These are phyloP conservation scores for Jasminum sambac DNA, from an alignment of 257 asterid genomes.

Conservation along the genomic window DNA sequence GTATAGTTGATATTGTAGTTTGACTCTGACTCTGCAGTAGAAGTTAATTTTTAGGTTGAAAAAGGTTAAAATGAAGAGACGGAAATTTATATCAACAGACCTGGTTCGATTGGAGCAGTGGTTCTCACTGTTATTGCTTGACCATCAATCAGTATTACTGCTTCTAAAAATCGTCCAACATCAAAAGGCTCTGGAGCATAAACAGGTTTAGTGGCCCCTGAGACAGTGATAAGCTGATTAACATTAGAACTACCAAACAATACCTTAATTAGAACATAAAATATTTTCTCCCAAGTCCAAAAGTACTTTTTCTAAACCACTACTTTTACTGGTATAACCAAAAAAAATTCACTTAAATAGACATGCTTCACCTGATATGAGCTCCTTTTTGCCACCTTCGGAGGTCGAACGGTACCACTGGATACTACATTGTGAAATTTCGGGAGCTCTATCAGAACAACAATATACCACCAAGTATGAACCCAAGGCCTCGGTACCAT, in stretches of 20 bases:
- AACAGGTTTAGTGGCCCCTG: slow-evolving; percentile 84
- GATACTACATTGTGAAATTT: slow-evolving; percentile 58
- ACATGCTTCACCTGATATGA: slow-evolving; percentile 62
- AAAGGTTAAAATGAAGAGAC: background rate
- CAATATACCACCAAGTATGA: slow-evolving; percentile 63
- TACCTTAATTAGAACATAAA: background rate
- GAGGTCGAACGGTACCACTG: slow-evolving; percentile 80
- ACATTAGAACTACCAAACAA: background rate
- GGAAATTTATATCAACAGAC: slow-evolving; percentile 37
- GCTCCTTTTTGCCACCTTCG: slow-evolving; percentile 69
- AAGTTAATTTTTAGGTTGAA: too few species aligned
- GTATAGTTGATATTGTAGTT: too few species aligned
- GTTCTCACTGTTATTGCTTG: slow-evolving; percentile 54
- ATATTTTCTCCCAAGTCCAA: background rate
- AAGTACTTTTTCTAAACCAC: background rate
- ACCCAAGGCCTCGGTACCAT: slow-evolving; percentile 81
- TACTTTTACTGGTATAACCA: too few species aligned
- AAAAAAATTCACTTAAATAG: background rate
- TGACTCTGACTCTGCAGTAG: too few species aligned
- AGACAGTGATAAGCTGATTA: slow-evolving; percentile 16
- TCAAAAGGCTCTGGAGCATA: slow-evolving; percentile 98
- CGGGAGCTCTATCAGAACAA: slow-evolving; percentile 57
- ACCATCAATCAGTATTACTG: slow-evolving; percentile 54
- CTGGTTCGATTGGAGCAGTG: slow-evolving; percentile 76
- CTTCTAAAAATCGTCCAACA: slow-evolving; percentile 85